Conservation (phyloP, 805 yeast species). For the Starmerella sp. region DNA sequence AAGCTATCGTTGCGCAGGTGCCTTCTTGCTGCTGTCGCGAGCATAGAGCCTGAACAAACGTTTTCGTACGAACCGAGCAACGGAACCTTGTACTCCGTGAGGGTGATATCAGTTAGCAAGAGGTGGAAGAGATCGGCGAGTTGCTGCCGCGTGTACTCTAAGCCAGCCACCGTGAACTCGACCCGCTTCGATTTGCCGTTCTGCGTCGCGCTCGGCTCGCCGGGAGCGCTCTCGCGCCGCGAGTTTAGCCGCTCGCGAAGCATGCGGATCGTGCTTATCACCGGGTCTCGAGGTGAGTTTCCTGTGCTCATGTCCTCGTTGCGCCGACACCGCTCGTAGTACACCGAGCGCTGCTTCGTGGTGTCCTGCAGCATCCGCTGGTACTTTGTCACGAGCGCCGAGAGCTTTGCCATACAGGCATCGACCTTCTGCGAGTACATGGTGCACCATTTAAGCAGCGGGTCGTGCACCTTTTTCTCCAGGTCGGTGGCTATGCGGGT, state of each 20-base stretch:
- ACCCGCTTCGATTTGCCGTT: neutral
- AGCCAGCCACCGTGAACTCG: conserved; percentile 25
- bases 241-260: conserved; percentile 9
- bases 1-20: conserved; percentile 39
- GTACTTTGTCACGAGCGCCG: conserved; percentile 40
- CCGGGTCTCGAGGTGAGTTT: conserved; percentile 16
- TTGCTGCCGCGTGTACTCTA: conserved; percentile 28
- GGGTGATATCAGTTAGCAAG: conserved; percentile 40
- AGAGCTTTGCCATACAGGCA: conserved; percentile 42
- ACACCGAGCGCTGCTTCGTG: conserved; percentile 42
- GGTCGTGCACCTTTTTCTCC: conserved; percentile 45
- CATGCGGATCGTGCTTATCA: conserved; percentile 10
- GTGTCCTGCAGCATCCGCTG: conserved; percentile 37
- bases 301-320: conserved; percentile 40
- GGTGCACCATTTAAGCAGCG: conserved; percentile 57
- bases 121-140: conserved; percentile 35
- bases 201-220: neutral
- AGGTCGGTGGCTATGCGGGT: conserved; percentile 48
- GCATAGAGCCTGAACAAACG: conserved; percentile 50
- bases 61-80: conserved; percentile 55
- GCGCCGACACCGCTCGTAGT: conserved; percentile 59
- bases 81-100: conserved; percentile 47
- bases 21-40: conserved; percentile 48
- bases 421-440: conserved; percentile 56
- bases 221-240: neutral